phyloP scores from a whole-genome alignment of 352 stramenopile species.

The Aphanomyces stellatus region DNA sequence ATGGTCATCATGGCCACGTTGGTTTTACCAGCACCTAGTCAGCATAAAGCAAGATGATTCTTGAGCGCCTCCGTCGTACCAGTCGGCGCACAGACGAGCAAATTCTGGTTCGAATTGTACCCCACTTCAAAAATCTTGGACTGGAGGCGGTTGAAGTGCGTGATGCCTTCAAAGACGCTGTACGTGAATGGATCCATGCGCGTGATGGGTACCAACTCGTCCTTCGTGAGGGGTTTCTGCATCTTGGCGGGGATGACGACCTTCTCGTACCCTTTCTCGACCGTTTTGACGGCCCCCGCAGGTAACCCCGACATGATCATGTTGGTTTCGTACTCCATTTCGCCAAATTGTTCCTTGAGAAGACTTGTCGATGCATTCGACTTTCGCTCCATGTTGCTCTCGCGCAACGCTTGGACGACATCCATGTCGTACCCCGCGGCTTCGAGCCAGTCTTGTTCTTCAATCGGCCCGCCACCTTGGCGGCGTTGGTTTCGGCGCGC shows the following conservation, averaged over 20 bases:
- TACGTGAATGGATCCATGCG: conserved; percentile 64
- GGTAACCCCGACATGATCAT: conserved; percentile 52
- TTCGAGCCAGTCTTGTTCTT: conserved; percentile 62
- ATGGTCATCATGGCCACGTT: conserved; percentile 99
- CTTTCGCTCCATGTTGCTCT: conserved; percentile 58
- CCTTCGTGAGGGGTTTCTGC: conserved; percentile 43
- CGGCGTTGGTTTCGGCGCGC: conserved; percentile 26
- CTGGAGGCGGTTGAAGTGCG: conserved; percentile 96
- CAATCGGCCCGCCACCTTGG: conserved; percentile 23
- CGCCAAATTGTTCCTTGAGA: conserved; percentile 66
- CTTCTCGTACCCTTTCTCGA: conserved; percentile 77
- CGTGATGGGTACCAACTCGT: conserved; percentile 58
- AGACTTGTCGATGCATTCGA: conserved; percentile 54
- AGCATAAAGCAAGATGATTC: conserved; percentile 24
- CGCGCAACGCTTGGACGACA: conserved; percentile 58
- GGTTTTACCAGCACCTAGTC: conserved; percentile 93
- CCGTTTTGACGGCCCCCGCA: conserved; percentile 52
- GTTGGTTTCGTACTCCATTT: conserved; percentile 60
- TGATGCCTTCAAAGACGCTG: conserved; percentile 67
- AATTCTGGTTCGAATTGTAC: conserved; percentile 95
- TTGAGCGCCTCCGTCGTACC: conserved; percentile 27
- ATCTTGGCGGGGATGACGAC: conserved; percentile 70
- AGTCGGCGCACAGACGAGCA: conserved; percentile 90
- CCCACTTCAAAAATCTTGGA: conserved; percentile 94
- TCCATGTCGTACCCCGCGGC: conserved; percentile 68